Evolutionary conservation across 768 basidiomycete species (phyloP).

Genomic region (Mycena venus): DNA sequence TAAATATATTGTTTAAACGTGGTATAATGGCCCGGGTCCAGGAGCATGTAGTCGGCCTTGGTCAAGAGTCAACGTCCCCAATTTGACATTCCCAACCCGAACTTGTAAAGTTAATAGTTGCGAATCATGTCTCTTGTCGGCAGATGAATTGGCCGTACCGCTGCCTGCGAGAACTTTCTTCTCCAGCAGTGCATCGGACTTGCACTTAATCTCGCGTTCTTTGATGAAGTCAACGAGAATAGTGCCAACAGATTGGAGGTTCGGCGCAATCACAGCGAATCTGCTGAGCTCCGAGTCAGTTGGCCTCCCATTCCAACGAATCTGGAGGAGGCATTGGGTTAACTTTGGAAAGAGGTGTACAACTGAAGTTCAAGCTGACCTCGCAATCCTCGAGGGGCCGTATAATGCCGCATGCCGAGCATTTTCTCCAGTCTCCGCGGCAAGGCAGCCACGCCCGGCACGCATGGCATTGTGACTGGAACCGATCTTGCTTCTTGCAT

Average conservation of each 20-base stretch:
- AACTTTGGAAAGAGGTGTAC: background rate
- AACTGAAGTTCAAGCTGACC: background rate
- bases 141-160: too few species aligned
- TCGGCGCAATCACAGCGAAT: slow-evolving; percentile 28
- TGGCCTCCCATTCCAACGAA: slow-evolving; percentile 23
- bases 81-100: too few species aligned
- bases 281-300: slow-evolving; percentile 31
- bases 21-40: too few species aligned
- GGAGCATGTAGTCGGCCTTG: too few species aligned
- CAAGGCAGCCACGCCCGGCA: slow-evolving; percentile 27
- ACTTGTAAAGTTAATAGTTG: too few species aligned
- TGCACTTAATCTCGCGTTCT: slow-evolving; percentile 26
- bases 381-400: slow-evolving; percentile 31
- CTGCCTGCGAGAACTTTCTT: too few species aligned
- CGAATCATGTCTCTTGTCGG: too few species aligned
- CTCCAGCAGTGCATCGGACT: slow-evolving; percentile 11
- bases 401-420: slow-evolving; percentile 27
- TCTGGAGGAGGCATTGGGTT: slow-evolving; percentile 9
- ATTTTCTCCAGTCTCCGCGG: slow-evolving; percentile 32
- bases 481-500: slow-evolving; percentile 23
- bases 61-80: too few species aligned
- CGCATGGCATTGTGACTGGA: slow-evolving; percentile 23
- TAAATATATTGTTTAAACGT: too few species aligned
- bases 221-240: slow-evolving; percentile 26
- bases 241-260: slow-evolving; percentile 21